Conservation (phyloP, 176 grass and related monocot genomes). For the Carex pumila region DNA sequence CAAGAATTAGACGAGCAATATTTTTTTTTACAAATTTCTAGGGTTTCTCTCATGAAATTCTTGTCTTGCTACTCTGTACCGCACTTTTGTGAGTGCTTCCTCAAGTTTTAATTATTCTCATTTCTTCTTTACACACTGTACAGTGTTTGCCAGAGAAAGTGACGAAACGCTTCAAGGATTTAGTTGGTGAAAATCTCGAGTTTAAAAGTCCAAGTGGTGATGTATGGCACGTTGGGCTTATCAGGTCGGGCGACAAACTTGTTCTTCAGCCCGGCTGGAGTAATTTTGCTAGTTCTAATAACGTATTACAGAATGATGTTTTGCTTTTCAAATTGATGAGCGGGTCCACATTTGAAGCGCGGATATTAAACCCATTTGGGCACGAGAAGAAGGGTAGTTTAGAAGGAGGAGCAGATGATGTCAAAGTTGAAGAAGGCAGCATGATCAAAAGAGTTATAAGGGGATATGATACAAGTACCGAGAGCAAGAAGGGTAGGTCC, state of each 20-base stretch:
- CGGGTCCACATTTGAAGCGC: neutral
- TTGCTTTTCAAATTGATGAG: neutral
- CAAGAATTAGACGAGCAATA: neutral
- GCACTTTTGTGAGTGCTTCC: neutral
- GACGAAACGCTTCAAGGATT: neutral
- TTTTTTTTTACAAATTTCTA: too few relatives aligned
- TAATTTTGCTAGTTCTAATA: conserved; percentile 20
- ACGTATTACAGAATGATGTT: neutral
- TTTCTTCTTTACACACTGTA: neutral
- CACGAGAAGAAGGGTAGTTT: neutral
- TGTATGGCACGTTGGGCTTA: conserved; percentile 25
- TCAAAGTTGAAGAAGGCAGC: too few relatives aligned
- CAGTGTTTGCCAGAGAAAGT: conserved; percentile 25
- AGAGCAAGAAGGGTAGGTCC: neutral
- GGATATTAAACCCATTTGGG: neutral
- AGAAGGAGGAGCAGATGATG: neutral
- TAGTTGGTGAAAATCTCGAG: conserved; percentile 7
- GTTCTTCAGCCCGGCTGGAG: conserved; percentile 36
- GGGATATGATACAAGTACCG: neutral
- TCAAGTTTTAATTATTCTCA: neutral
- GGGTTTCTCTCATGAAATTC: too few relatives aligned
- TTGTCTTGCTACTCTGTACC: neutral
- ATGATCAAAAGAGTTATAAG: neutral
- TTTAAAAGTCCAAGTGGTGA: conserved; percentile 22
- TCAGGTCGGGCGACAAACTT: neutral